Evolutionary conservation across 1,284 basidiomycete species (phyloP).

Genomic region (Irpex sp.): DNA sequence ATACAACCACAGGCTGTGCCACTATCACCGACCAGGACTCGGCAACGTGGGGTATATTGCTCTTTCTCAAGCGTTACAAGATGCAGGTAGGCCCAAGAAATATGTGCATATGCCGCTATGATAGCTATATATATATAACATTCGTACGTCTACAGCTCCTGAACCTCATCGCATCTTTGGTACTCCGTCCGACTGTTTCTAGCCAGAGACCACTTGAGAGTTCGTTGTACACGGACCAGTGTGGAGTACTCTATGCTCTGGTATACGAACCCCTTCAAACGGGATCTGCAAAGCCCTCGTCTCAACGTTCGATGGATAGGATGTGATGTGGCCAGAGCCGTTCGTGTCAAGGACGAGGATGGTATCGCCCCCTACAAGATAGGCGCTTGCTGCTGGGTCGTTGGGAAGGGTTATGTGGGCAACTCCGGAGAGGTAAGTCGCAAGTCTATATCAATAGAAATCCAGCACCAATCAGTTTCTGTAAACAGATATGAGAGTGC

Average conservation of each 20-base stretch:
- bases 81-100: no score
- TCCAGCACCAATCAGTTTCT: no score
- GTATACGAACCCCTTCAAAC: constrained; percentile 9
- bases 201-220: constrained; percentile 5
- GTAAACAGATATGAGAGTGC: no score
- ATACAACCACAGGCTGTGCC: no score
- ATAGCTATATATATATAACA: no score
- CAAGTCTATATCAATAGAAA: constrained; percentile 12
- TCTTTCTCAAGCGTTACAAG: no score
- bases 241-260: constrained; percentile 8
- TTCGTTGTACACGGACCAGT: constrained; percentile 5
- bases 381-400: constrained; percentile 5
- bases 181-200: background rate
- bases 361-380: constrained; percentile 19
- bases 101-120: no score
- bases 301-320: constrained; percentile 11
- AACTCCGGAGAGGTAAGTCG: constrained; percentile 21
- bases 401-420: constrained; percentile 23
- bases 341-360: constrained; percentile 20
- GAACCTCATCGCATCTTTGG: no score
- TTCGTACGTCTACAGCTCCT: no score
- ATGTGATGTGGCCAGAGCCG: constrained; percentile 15
- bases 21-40: no score
- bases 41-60: no score
- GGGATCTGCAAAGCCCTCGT: constrained; percentile 15